phyloP scores from a whole-genome alignment of 345 rosid species.

The Rubroshorea leprosula region DNA sequence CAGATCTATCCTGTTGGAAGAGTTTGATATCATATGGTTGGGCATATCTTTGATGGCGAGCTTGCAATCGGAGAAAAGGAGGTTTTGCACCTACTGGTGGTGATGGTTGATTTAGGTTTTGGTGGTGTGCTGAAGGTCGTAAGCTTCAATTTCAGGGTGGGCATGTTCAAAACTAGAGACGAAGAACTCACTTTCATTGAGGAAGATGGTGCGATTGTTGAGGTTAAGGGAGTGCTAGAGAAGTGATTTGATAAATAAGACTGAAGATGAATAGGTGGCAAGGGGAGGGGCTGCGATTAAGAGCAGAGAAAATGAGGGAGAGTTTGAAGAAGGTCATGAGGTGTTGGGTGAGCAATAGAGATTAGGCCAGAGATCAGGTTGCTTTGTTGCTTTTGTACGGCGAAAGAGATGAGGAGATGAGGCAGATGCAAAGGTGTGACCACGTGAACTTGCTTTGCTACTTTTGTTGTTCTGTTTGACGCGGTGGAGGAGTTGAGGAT shows the following conservation, averaged over 20 bases:
- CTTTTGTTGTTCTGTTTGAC: no score
- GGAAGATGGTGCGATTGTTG: slow-evolving; percentile 59
- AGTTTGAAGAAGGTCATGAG: slow-evolving; percentile 59
- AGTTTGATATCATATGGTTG: no score
- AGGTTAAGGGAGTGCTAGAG: slow-evolving; percentile 67
- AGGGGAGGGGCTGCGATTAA: slow-evolving; percentile 29
- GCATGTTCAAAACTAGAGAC: slow-evolving; percentile 53
- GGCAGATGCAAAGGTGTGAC: no score
- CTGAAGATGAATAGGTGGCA: slow-evolving; percentile 73
- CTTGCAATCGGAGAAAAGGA: slow-evolving; percentile 77
- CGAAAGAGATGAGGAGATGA: no score
- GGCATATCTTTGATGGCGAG: slow-evolving; percentile 74
- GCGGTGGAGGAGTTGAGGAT: no score
- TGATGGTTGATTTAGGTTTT: slow-evolving; percentile 35
- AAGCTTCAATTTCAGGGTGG: slow-evolving; percentile 59
- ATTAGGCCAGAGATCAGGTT: no score
- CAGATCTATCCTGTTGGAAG: slow-evolving; percentile 56
- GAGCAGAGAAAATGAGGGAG: slow-evolving; percentile 38
- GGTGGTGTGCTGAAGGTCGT: slow-evolving; percentile 64
- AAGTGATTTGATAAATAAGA: slow-evolving; percentile 64
- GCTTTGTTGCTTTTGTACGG: no score
- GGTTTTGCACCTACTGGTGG: slow-evolving; percentile 66
- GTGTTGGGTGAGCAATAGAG: slow-evolving; percentile 32
- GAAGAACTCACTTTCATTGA: slow-evolving; percentile 61
- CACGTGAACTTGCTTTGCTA: no score